Base-by-base conservation (phyloP, 345 rosid genomes). In the Psidium friedrichsthalianum region DNA sequence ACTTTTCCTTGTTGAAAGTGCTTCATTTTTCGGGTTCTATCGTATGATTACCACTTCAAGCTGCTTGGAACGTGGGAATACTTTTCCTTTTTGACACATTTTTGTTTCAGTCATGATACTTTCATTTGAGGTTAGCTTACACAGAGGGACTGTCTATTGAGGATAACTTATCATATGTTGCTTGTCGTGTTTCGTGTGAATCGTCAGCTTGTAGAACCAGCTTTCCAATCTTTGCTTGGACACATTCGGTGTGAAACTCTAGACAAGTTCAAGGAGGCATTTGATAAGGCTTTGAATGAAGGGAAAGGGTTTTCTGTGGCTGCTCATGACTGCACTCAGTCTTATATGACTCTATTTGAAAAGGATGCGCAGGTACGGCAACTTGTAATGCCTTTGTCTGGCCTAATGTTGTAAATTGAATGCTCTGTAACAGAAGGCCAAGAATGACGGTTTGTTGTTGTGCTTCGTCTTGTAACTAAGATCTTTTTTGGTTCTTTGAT, bases 201-300 rank as follows among this genome's bases (percentile, higher is more conserved):
- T 85, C 85, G 44, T 74, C 88, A 97, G 99, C 98, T 95, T 91
- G 97, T 95, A 87, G 95, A 93, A 91, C 98, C 98, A 18, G 92
- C 98, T 82, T 92, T 92, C 88, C 98, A 93, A 86, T 93, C 92
- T 76, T 87, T 96, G 89, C 88, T 97, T 91, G 96, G 93, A 59
- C 99, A 94, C 89, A 49, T 97, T 87, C 90, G 96, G 89, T 90
- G 94, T 59, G 94, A 87, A 87, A 91, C 95, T 74, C 90, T 96
- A 20, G 96, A 95, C 69, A 89, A 90, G 56, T 96, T 96, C 87
- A 96, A 94, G 93, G 90, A 91, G 55, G 89, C 92, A 85, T 97
- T 95, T 88, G 95, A 95, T 76, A 94, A 94, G 86, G 94, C 98
- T 80, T 86, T 97, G 88, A 89, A 88, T 89, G 93, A 90, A 81